Conservation (phyloP, 2,329 filamentous ascomycete genomes). For the Onygenales sp. region DNA sequence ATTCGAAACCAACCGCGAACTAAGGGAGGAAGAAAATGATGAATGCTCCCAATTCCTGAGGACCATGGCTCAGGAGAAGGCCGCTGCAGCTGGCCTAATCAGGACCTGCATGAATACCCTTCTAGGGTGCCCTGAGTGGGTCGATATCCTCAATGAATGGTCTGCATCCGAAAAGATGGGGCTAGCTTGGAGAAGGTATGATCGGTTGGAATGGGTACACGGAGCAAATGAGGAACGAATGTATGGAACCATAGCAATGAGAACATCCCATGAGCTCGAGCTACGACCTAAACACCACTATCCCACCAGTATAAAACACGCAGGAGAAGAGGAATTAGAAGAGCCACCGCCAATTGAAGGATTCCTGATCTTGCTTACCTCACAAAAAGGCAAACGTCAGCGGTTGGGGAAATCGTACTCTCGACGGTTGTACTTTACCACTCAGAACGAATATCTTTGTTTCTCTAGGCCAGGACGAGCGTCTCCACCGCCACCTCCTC, state of each 20-base stretch:
- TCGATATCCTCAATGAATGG: constrained; percentile 51
- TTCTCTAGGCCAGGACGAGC: constrained; percentile 54
- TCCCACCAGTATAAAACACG: constrained; percentile 40
- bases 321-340: constrained; percentile 32
- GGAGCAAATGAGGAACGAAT: constrained; percentile 57
- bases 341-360: constrained; percentile 57
- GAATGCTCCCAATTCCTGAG: constrained; percentile 21
- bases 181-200: constrained; percentile 60
- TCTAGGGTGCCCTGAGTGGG: constrained; percentile 47
- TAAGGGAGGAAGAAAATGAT: constrained; percentile 33
- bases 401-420: constrained; percentile 52
- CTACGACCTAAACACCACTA: constrained; percentile 57
- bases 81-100: constrained; percentile 48
- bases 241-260: constrained; percentile 61
- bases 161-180: constrained; percentile 49
- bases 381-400: constrained; percentile 50
- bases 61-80: constrained; percentile 40
- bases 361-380: constrained; percentile 56
- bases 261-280: constrained; percentile 56
- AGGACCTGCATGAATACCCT: constrained; percentile 51
- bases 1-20: constrained; percentile 31
- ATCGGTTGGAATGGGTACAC: constrained; percentile 59
- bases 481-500: constrained; percentile 50
- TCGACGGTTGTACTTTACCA: constrained; percentile 57
- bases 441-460: constrained; percentile 53